Evolutionary conservation across 2,329 filamentous ascomycete species (phyloP).

Genomic region (Clarireedia monteithiana): DNA sequence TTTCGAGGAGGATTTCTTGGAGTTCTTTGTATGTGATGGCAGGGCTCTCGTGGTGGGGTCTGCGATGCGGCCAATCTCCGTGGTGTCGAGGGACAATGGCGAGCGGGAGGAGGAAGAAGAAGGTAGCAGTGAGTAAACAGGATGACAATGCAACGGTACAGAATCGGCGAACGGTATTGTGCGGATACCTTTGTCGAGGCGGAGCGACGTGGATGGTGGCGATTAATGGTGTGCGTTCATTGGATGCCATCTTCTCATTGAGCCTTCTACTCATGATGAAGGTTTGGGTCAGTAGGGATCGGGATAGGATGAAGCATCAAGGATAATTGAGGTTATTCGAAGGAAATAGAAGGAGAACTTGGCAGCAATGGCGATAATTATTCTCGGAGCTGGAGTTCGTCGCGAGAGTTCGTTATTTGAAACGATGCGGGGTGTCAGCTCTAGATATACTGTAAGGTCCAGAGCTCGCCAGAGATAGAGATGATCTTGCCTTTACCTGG

Average conservation of each 20-base stretch:
- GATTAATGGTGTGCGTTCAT: constrained; percentile 58
- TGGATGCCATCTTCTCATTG: constrained; percentile 7
- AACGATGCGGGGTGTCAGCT: neutral
- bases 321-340: neutral
- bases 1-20: constrained; percentile 48
- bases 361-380: no score
- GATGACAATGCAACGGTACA: constrained; percentile 55
- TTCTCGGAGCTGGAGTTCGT: no score
- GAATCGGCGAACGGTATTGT: constrained; percentile 55
- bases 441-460: no score
- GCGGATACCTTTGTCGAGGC: constrained; percentile 46
- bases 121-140: constrained; percentile 35
- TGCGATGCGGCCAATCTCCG: constrained; percentile 30
- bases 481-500: no score
- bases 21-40: constrained; percentile 42
- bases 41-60: constrained; percentile 7
- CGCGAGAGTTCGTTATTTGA: no score
- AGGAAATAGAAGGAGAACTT: neutral
- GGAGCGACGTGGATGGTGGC: constrained; percentile 51
- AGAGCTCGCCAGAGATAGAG: no score
- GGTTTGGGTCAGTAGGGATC: neutral
- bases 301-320: neutral
- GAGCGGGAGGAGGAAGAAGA: constrained; percentile 40
- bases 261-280: constrained; percentile 1
- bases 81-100: constrained; percentile 32